Percentiles rank a stretch among this genome's conserved stretches.
Conservation (phyloP, 495 filamentous ascomycete species). For the Penicillium roqueforti region DNA sequence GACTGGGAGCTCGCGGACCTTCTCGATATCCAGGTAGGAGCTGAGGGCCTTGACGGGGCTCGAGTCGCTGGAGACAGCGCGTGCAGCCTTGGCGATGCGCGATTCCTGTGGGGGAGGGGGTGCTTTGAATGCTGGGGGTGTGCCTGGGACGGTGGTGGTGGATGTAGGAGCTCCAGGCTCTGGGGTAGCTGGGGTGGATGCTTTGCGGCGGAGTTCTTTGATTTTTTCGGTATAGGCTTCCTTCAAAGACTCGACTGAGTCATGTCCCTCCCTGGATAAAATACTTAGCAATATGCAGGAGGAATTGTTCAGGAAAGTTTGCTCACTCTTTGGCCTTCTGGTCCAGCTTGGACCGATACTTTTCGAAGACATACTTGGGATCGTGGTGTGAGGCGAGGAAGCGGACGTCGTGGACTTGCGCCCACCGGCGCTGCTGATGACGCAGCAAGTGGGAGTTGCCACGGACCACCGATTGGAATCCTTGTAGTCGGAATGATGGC, state of each 20-base stretch:
- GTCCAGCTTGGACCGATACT: slow-evolving; percentile 81
- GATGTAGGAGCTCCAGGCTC: slow-evolving; percentile 27
- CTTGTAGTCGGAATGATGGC: slow-evolving; percentile 32
- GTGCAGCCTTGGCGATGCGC: slow-evolving; percentile 31
- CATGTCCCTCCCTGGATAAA: slow-evolving; percentile 62
- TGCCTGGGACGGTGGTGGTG: slow-evolving; percentile 12
- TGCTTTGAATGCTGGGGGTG: slow-evolving; percentile 27
- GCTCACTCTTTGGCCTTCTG: slow-evolving; percentile 72
- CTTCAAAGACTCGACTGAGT: slow-evolving; percentile 70
- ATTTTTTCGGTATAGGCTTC: slow-evolving; percentile 83
- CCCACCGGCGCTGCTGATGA: slow-evolving; percentile 72
- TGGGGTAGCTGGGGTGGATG: slow-evolving; percentile 53
- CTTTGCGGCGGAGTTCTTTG: slow-evolving; percentile 55
- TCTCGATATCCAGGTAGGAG: slow-evolving; percentile 77
- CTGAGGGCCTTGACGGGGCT: slow-evolving; percentile 74
- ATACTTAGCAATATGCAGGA: background rate
- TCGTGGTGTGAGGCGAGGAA: slow-evolving; percentile 70
- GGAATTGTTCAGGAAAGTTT: background rate
- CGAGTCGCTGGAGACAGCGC: slow-evolving; percentile 23
- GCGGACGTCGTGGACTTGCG: slow-evolving; percentile 86
- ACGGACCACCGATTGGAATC: slow-evolving; percentile 30
- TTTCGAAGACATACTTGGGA: slow-evolving; percentile 65
- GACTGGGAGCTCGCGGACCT: slow-evolving; percentile 64
- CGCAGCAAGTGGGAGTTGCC: slow-evolving; percentile 29
- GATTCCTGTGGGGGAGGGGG: slow-evolving; percentile 32